phyloP scores from a whole-genome alignment of 1,139 yeast genomes.

The Torulaspora globosa region DNA sequence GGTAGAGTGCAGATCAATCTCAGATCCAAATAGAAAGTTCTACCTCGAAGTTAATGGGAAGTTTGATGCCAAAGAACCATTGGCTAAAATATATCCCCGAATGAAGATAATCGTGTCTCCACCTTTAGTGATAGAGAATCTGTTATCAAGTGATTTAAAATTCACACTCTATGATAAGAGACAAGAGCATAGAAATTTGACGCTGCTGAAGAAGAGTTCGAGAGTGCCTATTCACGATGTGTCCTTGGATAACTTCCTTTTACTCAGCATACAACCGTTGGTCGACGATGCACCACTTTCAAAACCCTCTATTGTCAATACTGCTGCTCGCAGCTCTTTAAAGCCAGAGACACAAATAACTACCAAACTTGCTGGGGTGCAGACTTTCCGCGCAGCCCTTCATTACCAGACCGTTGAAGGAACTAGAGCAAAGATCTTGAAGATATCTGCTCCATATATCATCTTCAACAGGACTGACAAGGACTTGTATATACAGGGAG shows the following conservation, averaged over 20 bases:
- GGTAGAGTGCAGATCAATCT: constrained; percentile 53
- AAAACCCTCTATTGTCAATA: constrained; percentile 75
- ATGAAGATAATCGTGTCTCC: constrained; percentile 76
- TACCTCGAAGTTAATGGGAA: constrained; percentile 73
- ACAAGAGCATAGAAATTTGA: constrained; percentile 66
- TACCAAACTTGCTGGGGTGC: constrained; percentile 59
- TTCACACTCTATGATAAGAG: constrained; percentile 77
- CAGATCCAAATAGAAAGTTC: constrained; percentile 44
- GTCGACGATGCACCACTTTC: constrained; percentile 64
- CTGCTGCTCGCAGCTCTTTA: constrained; percentile 53
- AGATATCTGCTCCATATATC: constrained; percentile 80
- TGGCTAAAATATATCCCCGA: constrained; percentile 77
- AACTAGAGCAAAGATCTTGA: constrained; percentile 55
- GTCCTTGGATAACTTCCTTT: constrained; percentile 61
- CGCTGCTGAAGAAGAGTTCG: constrained; percentile 58
- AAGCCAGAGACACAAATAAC: constrained; percentile 51
- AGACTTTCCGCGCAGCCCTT: constrained; percentile 56
- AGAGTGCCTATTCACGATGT: constrained; percentile 77
- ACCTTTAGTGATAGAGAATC: constrained; percentile 79
- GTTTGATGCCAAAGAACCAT: constrained; percentile 59
- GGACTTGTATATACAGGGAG: constrained; percentile 60
- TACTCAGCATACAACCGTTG: constrained; percentile 61
- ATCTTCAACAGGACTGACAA: constrained; percentile 76
- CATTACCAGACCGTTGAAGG: constrained; percentile 51
- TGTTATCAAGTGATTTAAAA: constrained; percentile 75